Percentiles rank a stretch among this genome's conserved stretches.
Evolutionary conservation across 352 stramenopile species (phyloP).

Genomic region (Blastocystis sp.): DNA sequence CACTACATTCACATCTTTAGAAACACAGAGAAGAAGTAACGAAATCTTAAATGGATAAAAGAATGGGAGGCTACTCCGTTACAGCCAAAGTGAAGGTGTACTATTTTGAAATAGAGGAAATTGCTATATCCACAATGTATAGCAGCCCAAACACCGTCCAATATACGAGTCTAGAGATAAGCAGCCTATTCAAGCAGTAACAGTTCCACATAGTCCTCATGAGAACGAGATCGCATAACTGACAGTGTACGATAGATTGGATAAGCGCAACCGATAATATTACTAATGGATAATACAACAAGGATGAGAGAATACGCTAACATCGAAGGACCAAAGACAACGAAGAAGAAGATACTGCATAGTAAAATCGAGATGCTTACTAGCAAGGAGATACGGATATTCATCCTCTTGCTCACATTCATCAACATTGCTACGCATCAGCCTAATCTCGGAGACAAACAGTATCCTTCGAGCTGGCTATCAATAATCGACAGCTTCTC

Average conservation of each 20-base stretch:
- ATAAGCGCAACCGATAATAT: background rate
- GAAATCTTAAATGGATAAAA: constrained; percentile 51
- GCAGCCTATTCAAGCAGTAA: background rate
- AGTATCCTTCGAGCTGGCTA: background rate
- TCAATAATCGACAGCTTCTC: constrained; percentile 1
- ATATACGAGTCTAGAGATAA: constrained; percentile 2
- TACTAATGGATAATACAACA: background rate
- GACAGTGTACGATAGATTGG: constrained; percentile 4
- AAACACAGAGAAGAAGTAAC: background rate
- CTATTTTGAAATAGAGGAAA: background rate
- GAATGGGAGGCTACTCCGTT: background rate
- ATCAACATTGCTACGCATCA: background rate
- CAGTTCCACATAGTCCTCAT: constrained; percentile 14
- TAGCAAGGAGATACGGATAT: constrained; percentile 22
- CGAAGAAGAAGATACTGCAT: background rate
- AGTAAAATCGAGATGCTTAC: background rate
- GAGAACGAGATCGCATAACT: background rate
- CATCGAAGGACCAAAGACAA: constrained; percentile 20
- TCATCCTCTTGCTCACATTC: constrained; percentile 21
- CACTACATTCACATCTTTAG: constrained; percentile 9
- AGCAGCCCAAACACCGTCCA: constrained; percentile 34
- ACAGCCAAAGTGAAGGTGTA: background rate
- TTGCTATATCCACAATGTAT: background rate
- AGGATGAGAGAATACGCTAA: background rate
- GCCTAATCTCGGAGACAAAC: background rate